Conservation (phyloP, 768 basidiomycete genomes). For the Polyporus arcularius region DNA sequence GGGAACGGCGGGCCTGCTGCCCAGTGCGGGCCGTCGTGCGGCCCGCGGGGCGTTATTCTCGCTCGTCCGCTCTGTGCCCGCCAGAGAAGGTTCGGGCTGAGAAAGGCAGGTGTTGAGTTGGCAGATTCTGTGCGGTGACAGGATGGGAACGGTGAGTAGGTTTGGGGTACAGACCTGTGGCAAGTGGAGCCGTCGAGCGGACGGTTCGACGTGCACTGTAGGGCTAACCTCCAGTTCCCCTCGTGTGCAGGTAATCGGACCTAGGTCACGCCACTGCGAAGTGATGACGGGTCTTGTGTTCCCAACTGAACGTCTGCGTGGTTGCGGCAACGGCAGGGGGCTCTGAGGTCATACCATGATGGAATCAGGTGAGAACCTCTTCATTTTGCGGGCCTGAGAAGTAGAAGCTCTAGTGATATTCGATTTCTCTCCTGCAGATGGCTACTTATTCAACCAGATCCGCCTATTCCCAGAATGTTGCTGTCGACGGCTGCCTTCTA, state of each 20-base stretch:
- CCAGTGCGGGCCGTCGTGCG: not conserved
- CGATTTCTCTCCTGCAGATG: not conserved
- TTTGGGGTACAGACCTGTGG: not conserved
- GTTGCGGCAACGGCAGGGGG: not conserved
- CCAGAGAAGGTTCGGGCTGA: not conserved
- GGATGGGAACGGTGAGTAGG: not conserved
- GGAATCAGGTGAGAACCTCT: constrained; percentile 10
- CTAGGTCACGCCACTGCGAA: not conserved
- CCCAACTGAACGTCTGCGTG: not conserved
- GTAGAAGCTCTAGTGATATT: not conserved
- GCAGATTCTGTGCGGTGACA: not conserved
- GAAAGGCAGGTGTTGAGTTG: constrained; percentile 6
- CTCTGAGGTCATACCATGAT: not conserved
- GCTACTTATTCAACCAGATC: not conserved
- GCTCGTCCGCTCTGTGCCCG: not conserved
- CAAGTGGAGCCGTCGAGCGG: too few relatives aligned
- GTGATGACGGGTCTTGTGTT: not conserved
- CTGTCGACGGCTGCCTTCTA: not conserved
- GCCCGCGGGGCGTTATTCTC: not conserved
- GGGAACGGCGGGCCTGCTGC: not conserved
- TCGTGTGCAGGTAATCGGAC: not conserved
- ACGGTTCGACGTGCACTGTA: not conserved
- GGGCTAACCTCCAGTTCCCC: not conserved
- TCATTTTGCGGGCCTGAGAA: not conserved
- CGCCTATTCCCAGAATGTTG: not conserved